A percentile compares a stretch with the other conserved stretches of the same genome.
phyloP scores from a whole-genome alignment of 2,329 filamentous ascomycete species.

The Talaromyces sp. region DNA sequence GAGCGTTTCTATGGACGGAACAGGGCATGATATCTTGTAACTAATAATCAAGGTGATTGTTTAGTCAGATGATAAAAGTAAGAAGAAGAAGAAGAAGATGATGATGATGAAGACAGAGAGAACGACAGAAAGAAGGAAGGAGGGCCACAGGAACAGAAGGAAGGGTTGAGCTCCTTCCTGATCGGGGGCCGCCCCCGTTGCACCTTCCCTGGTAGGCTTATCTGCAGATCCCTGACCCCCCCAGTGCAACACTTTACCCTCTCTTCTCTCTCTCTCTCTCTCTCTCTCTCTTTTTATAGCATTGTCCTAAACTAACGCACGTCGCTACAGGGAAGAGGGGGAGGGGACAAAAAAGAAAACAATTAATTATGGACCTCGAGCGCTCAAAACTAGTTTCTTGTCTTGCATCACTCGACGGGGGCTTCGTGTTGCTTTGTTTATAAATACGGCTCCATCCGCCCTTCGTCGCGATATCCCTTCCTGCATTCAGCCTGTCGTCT shows the following conservation, averaged over 20 bases:
- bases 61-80: not conserved
- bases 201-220: not conserved
- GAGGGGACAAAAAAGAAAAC: not conserved
- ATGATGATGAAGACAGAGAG: not conserved
- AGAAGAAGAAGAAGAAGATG: not conserved
- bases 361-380: not conserved
- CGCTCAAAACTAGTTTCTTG: not conserved
- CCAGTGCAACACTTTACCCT: not conserved
- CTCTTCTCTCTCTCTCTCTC: not conserved
- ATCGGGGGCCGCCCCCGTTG: not conserved
- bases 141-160: no score
- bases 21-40: not conserved
- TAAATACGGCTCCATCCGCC: not conserved
- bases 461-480: not conserved
- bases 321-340: no score
- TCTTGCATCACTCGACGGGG: not conserved
- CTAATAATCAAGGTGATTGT: not conserved
- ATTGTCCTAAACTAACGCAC: no score
- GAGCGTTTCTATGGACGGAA: no score
- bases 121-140: not conserved
- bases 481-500: not conserved
- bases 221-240: not conserved
- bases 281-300: no score
- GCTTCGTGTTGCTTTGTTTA: not conserved
- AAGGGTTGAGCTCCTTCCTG: slow-evolving; percentile 10